A percentile compares a stretch with the other conserved stretches of the same genome.
phyloP scores from a whole-genome alignment of 805 yeast species.

The Barnettozyma californica region DNA sequence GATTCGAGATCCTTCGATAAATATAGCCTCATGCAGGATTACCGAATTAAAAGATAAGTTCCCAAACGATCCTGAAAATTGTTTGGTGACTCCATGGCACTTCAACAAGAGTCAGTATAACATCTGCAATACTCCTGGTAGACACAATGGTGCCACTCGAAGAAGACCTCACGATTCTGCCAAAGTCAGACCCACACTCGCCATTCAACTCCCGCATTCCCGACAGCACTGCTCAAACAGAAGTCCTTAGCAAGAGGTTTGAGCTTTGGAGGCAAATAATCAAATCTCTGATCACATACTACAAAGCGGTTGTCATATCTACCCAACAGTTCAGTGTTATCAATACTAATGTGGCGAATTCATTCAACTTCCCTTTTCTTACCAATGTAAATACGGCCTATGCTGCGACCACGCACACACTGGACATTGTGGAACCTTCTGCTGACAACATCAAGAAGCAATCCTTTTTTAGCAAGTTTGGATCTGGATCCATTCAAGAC shows the following conservation, averaged over 20 bases:
- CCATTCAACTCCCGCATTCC: slow-evolving; percentile 51
- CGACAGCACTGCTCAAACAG: slow-evolving; percentile 70
- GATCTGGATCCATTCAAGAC: slow-evolving; percentile 78
- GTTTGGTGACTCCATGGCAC: background rate
- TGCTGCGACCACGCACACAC: slow-evolving; percentile 11
- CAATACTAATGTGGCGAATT: slow-evolving; percentile 73
- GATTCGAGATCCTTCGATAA: background rate
- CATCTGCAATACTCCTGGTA: background rate
- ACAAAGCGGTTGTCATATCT: slow-evolving; percentile 71
- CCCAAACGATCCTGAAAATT: background rate
- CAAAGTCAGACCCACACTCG: slow-evolving; percentile 18
- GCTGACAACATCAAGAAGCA: slow-evolving; percentile 22
- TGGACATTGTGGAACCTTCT: slow-evolving; percentile 32
- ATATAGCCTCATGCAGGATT: background rate
- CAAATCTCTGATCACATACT: slow-evolving; percentile 67
- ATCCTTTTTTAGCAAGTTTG: slow-evolving; percentile 62
- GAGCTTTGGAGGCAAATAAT: slow-evolving; percentile 82
- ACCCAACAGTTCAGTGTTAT: slow-evolving; percentile 84
- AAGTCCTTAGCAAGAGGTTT: slow-evolving; percentile 74
- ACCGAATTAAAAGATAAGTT: background rate
- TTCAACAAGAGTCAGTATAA: background rate
- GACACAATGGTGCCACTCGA: background rate
- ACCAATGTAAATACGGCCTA: slow-evolving; percentile 12
- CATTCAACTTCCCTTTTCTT: slow-evolving; percentile 47
- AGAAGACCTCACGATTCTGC: slow-evolving; percentile 18